A percentile compares a stretch with the other conserved stretches of the same genome.
Conservation (phyloP, 768 basidiomycete species). For the Suillus subluteus region DNA sequence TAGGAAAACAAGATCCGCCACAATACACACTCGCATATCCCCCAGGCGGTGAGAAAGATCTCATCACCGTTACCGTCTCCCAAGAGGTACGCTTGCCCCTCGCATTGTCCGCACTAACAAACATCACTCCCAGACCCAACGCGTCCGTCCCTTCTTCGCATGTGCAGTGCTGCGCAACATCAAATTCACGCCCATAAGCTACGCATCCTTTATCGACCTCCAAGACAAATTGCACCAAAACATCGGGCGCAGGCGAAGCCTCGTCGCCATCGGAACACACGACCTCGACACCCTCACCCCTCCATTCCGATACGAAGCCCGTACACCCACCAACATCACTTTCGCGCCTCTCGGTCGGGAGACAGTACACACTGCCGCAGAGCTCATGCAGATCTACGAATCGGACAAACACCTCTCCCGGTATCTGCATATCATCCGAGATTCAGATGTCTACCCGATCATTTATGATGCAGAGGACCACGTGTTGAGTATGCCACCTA, state of each 20-base stretch:
- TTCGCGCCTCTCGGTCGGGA: slow-evolving; percentile 87
- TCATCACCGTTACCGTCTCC: slow-evolving; percentile 69
- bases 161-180: slow-evolving; percentile 90
- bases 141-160: slow-evolving; percentile 89
- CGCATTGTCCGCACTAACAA: slow-evolving; percentile 1
- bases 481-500: slow-evolving; percentile 96
- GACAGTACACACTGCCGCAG: slow-evolving; percentile 80
- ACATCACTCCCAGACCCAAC: slow-evolving; percentile 56
- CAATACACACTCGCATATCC: slow-evolving; percentile 77
- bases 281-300: slow-evolving; percentile 88
- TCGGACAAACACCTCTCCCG: slow-evolving; percentile 91
- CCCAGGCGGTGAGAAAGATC: slow-evolving; percentile 61
- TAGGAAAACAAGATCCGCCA: slow-evolving; percentile 68
- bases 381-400: slow-evolving; percentile 94
- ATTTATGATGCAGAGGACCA: slow-evolving; percentile 90
- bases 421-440: slow-evolving; percentile 91
- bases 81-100: slow-evolving; percentile 60
- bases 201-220: slow-evolving; percentile 97
- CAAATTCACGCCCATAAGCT: slow-evolving; percentile 85
- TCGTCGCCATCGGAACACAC: slow-evolving; percentile 97
- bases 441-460: slow-evolving; percentile 95
- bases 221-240: slow-evolving; percentile 99
- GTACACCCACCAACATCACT: slow-evolving; percentile 84
- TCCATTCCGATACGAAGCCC: slow-evolving; percentile 88
- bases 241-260: slow-evolving; percentile 83